Base-by-base conservation (phyloP, 257 asterid species). In the Gentiana straminea region DNA sequence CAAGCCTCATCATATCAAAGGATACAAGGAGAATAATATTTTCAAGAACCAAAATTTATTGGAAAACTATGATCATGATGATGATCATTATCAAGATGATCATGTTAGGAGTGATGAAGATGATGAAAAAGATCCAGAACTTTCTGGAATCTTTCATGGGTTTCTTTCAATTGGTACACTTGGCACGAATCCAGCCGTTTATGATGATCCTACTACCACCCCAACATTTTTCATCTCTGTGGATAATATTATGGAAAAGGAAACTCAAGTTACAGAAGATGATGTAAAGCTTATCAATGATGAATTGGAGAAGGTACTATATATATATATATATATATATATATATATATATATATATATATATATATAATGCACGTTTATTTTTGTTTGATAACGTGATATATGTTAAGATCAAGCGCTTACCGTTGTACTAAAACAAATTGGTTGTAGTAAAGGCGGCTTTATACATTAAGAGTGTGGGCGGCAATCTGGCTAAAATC, bases 81-180 rank as follows among this genome's bases (percentile, higher is more conserved):
- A 24, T 24, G 24, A 24, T 24, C 24, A 24, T 24, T 24, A 24
- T 24, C 24, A 24, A 24, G 24, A 24, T 36, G 95, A 84, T 64
- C 75, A 81, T 33, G 84, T 75, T 12, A 77, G 76, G 15, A 73
- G 52, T 36, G 90, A 81, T 45, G 87, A 75, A 24, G 84, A 77
- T 36, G 77, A 90, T 58, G 64, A 72, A 0, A 86, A 75, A 49
- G 89, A 84, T 56, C 89, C 77, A 61, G 84, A 76, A 32, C 79
- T 83, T 51, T 70, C 87, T 1, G 94, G 85, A 54, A 80, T 88
- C 68, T 92, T 92, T 80, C 97, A 85, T 52, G 99, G 97, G 33
- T 91, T 91, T 70, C 94, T 91, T 48, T 95, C 97, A 34, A 87
- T 91, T 4, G 98, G 98, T 1, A 91, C 98, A 49, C 77, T 91